phyloP scores from a whole-genome alignment of 2,329 filamentous ascomycete genomes.

The Tolypocladium sp. region DNA sequence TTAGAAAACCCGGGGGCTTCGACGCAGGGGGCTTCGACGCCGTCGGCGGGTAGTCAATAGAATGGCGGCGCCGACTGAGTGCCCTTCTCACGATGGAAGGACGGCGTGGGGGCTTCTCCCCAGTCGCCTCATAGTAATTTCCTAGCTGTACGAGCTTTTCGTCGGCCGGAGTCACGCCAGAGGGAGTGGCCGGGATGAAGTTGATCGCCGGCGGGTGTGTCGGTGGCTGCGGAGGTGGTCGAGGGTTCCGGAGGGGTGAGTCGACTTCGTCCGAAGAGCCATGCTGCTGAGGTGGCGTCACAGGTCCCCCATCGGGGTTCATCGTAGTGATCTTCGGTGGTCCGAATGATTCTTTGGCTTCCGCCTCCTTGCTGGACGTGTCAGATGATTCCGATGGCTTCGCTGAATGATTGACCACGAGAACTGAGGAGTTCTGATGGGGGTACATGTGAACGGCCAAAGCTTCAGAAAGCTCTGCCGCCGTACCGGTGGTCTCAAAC shows the following conservation, averaged over 20 bases:
- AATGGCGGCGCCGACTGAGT: conserved; percentile 38
- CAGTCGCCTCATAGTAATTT: conserved; percentile 41
- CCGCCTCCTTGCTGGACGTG: conserved; percentile 14
- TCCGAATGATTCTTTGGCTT: conserved; percentile 11
- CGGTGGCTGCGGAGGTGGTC: conserved; percentile 47
- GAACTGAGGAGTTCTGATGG: conserved; percentile 55
- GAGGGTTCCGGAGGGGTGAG: conserved; percentile 53
- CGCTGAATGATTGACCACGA: conserved; percentile 49
- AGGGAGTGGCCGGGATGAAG: conserved; percentile 55
- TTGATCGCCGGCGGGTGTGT: conserved; percentile 34
- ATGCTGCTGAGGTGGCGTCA: conserved; percentile 42
- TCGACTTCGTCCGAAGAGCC: conserved; percentile 46
- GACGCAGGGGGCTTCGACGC: conserved; percentile 27
- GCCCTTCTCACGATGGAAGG: conserved; percentile 46
- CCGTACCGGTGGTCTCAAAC: conserved; percentile 53
- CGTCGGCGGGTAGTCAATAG: conserved; percentile 30
- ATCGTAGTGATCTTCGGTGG: conserved; percentile 28
- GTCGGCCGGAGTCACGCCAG: conserved; percentile 44
- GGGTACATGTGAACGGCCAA: conserved; percentile 52
- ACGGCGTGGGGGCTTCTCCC: conserved; percentile 34
- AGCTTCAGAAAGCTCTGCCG: conserved; percentile 53
- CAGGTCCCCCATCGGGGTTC: conserved; percentile 29
- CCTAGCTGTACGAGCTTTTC: conserved; percentile 44
- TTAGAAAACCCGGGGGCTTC: conserved; percentile 33
- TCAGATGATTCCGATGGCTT: conserved; percentile 39